Conservation (phyloP, 495 filamentous ascomycete genomes). For the Xylaria castorea region DNA sequence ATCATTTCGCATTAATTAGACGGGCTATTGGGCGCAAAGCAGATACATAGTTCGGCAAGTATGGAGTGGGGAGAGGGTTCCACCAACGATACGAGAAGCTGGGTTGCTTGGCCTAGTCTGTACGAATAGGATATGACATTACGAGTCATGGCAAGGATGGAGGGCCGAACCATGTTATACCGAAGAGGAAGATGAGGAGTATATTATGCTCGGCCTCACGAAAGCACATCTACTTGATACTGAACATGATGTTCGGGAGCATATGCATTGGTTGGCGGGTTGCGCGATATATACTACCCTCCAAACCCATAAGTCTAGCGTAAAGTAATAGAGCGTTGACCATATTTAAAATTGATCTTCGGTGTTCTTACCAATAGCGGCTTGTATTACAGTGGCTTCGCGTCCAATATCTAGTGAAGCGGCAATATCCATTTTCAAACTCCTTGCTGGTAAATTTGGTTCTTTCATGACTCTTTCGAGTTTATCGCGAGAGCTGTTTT, state of each 20-base stretch:
- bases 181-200: not conserved
- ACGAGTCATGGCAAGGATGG: not conserved
- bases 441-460: not conserved
- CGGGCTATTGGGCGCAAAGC: not conserved
- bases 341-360: not conserved
- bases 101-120: slow-evolving; percentile 9
- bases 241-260: not conserved
- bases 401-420: not conserved
- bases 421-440: not conserved
- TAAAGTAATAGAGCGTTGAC: slow-evolving; percentile 7
- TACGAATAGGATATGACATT: slow-evolving; percentile 16
- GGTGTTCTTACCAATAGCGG: not conserved
- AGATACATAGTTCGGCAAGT: slow-evolving; percentile 4
- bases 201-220: not conserved
- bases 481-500: too few relatives aligned
- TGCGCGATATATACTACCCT: not conserved
- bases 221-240: not conserved
- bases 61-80: not conserved
- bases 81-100: not conserved
- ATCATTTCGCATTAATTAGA: slow-evolving; percentile 14
- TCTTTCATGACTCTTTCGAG: too few relatives aligned
- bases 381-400: not conserved
- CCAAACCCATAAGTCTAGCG: not conserved
- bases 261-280: slow-evolving; percentile 4
- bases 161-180: not conserved